These are phyloP conservation scores for Mortierella sp. DNA, from an alignment of 371 early-diverging fungal species.

Conservation along the genomic window DNA sequence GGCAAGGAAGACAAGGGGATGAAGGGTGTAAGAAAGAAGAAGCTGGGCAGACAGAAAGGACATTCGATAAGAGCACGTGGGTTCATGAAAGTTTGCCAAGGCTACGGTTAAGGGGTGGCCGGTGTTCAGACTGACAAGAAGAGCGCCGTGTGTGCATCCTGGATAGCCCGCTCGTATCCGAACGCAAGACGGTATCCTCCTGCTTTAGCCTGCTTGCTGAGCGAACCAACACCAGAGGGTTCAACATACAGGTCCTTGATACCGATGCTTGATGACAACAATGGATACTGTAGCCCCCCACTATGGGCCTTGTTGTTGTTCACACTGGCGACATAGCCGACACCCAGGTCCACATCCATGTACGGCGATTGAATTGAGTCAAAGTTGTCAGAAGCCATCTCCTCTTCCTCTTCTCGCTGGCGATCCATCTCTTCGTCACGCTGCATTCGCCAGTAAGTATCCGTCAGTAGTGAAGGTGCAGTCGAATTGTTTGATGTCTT, in stretches of 20 bases:
- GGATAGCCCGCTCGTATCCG: slow-evolving; percentile 66
- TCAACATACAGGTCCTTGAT: slow-evolving; percentile 66
- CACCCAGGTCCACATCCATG: slow-evolving; percentile 57
- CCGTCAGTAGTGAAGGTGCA: slow-evolving; percentile 29
- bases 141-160: slow-evolving; percentile 63
- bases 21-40: neutral
- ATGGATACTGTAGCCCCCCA: slow-evolving; percentile 49
- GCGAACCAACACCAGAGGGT: slow-evolving; percentile 17
- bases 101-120: neutral
- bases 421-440: slow-evolving; percentile 57
- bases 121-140: neutral
- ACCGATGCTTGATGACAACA: slow-evolving; percentile 56
- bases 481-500: slow-evolving; percentile 24
- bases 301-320: slow-evolving; percentile 53
- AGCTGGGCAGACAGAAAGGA: neutral
- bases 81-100: neutral
- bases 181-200: slow-evolving; percentile 68
- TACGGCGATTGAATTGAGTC: slow-evolving; percentile 65
- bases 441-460: slow-evolving; percentile 42
- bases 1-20: slow-evolving; percentile 14
- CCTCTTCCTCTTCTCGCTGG: slow-evolving; percentile 45
- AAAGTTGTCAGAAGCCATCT: slow-evolving; percentile 48
- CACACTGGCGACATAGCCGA: slow-evolving; percentile 50
- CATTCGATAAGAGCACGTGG: no score
- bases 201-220: slow-evolving; percentile 47